phyloP scores from a whole-genome alignment of 2,329 filamentous ascomycete genomes.

The Elsinoe fawcettii region DNA sequence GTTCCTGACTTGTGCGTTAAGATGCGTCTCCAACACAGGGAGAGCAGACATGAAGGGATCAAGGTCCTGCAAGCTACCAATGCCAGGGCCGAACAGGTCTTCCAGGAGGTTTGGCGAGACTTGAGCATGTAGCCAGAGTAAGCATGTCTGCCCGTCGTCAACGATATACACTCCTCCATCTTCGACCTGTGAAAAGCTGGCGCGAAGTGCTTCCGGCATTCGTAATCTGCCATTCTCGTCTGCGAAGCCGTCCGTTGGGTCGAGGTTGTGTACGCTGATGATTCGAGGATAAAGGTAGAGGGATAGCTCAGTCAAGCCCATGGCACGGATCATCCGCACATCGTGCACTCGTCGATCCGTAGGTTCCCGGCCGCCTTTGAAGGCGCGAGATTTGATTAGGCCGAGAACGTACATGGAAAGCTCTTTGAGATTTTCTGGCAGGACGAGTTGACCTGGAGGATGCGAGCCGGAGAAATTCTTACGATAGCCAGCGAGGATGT shows the following conservation, averaged over 20 bases:
- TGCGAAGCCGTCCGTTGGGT: slow-evolving; percentile 83
- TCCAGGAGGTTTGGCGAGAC: slow-evolving; percentile 85
- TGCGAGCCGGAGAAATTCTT: slow-evolving; percentile 85
- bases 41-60: slow-evolving; percentile 74
- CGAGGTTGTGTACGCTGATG: slow-evolving; percentile 82
- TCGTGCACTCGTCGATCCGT: slow-evolving; percentile 87
- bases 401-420: slow-evolving; percentile 94
- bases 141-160: slow-evolving; percentile 86
- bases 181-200: slow-evolving; percentile 81
- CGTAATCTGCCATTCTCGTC: slow-evolving; percentile 82
- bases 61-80: slow-evolving; percentile 62
- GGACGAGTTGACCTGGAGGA: slow-evolving; percentile 83
- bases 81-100: slow-evolving; percentile 79
- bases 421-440: slow-evolving; percentile 93
- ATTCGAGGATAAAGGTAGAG: slow-evolving; percentile 94
- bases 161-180: slow-evolving; percentile 90
- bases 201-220: slow-evolving; percentile 71
- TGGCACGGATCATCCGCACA: slow-evolving; percentile 78
- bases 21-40: slow-evolving; percentile 79
- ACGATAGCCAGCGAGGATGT: slow-evolving; percentile 83
- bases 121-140: slow-evolving; percentile 87
- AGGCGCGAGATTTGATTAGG: slow-evolving; percentile 79
- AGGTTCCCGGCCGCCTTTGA: slow-evolving; percentile 85
- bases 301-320: slow-evolving; percentile 77
- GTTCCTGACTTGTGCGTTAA: slow-evolving; percentile 92